Percentiles rank a stretch among this genome's conserved stretches.
These are phyloP conservation scores for Termitomyces eurrhizus DNA, from an alignment of 768 basidiomycete genomes.

Conservation along the genomic window DNA sequence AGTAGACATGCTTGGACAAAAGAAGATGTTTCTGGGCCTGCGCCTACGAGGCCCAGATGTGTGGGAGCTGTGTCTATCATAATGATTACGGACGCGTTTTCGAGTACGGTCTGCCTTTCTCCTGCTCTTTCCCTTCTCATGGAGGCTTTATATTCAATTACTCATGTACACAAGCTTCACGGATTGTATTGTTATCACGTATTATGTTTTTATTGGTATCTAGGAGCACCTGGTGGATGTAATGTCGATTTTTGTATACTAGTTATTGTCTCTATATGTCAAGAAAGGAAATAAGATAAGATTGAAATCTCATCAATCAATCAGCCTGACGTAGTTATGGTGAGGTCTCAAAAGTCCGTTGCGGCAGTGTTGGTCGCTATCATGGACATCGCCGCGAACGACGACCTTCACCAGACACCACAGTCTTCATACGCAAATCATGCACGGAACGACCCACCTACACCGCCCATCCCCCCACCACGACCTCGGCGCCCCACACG, in stretches of 20 bases:
- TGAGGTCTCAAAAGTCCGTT: slow-evolving; percentile 6
- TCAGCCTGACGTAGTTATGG: slow-evolving; percentile 11
- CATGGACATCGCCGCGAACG: slow-evolving; percentile 7
- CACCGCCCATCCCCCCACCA: not conserved
- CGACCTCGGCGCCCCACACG: slow-evolving; percentile 18
- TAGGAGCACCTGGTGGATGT: not conserved
- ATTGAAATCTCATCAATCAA: slow-evolving; percentile 12
- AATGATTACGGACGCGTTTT: slow-evolving; percentile 1
- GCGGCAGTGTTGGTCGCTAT: slow-evolving; percentile 1
- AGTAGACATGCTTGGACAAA: slow-evolving; percentile 48
- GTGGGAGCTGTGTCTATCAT: slow-evolving; percentile 31
- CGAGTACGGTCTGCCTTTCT: not conserved
- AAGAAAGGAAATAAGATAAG: slow-evolving; percentile 1
- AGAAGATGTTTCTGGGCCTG: slow-evolving; percentile 38
- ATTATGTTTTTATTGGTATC: slow-evolving; percentile 1
- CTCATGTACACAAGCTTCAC: not conserved
- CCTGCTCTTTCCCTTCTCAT: not conserved
- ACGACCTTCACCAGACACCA: not conserved
- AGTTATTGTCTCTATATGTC: not conserved
- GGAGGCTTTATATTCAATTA: slow-evolving; percentile 10
- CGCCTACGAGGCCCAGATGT: slow-evolving; percentile 29
- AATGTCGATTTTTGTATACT: not conserved
- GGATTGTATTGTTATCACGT: slow-evolving; percentile 11
- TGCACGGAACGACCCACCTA: not conserved
- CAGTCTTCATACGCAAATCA: not conserved